Evolutionary conservation across 805 yeast genomes (phyloP).

Genomic region (Wickerhamiella hasegawae): DNA sequence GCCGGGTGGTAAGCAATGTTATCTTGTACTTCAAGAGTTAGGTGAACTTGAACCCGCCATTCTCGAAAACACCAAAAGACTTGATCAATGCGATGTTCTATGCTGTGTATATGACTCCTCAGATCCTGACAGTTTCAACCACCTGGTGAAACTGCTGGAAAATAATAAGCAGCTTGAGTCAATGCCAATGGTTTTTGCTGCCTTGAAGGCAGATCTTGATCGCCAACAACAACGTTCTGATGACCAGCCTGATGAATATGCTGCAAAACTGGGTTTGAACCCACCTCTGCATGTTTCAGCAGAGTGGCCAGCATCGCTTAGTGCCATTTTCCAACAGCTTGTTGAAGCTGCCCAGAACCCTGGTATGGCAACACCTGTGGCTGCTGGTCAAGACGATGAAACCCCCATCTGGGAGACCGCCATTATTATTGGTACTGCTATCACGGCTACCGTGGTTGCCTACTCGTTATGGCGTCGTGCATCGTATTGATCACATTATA

Average conservation of each 20-base stretch:
- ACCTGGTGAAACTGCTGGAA: constrained; percentile 52
- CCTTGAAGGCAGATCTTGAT: constrained; percentile 87
- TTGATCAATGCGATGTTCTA: constrained; percentile 79
- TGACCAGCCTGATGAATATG: constrained; percentile 74
- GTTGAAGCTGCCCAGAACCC: constrained; percentile 83
- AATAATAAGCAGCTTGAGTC: constrained; percentile 41
- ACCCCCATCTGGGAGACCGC: constrained; percentile 44
- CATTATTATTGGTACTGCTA: constrained; percentile 34
- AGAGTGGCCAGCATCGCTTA: constrained; percentile 72
- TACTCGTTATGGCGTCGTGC: constrained; percentile 3
- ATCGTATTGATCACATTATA: constrained; percentile 1
- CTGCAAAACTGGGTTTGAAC: constrained; percentile 44
- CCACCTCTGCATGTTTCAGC: constrained; percentile 88
- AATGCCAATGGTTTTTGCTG: constrained; percentile 77
- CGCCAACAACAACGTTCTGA: constrained; percentile 84
- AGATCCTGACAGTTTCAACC: constrained; percentile 87
- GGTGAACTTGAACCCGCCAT: constrained; percentile 79
- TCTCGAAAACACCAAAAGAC: constrained; percentile 46
- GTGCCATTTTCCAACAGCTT: constrained; percentile 70
- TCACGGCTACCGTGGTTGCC: background rate
- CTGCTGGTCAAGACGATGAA: constrained; percentile 40
- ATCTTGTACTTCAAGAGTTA: constrained; percentile 74
- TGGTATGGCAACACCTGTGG: constrained; percentile 45
- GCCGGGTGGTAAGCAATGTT: constrained; percentile 91
- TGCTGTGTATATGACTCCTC: constrained; percentile 88